Evolutionary conservation across 306 rosid species (phyloP), one percentile per base, ranked within the genome.

Genomic region (Malus asiatica): DNA sequence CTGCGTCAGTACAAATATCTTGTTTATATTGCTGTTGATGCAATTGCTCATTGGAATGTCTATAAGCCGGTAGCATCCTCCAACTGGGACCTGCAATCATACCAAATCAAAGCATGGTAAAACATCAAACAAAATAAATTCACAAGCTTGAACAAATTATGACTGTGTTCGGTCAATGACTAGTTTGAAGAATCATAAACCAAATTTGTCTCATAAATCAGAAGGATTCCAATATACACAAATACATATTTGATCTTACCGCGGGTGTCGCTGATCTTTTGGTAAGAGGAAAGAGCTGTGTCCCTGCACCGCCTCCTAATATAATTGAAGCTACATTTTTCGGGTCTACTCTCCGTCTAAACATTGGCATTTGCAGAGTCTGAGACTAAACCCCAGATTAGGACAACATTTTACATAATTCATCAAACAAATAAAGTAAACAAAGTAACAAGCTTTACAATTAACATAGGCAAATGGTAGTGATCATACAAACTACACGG

Each of bases 211-310:
- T 33, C 48, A 12, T 65, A 14, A 66, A 79, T 15, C 16, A 66
- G 23, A 20, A 16, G 11, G 42, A 79, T 27, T 15, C 40, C 8
- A 22, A 11, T 25, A 57, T 14, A 63, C 13, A 18, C 35, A 55
- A 3, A 45, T 61, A 61, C 52, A 23, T 3, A 35, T 9, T 38
- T 46, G 66, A 78, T 80, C 91, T 88, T 75, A 93, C 98, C 55
- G 98, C 98, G 12, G 98, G 98, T 60, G 88, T 90, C 16, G 98
- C 97, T 60, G 96, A 66, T 85, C 86, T 48, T 46, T 72, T 89
- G 40, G 98, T 94, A 22, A 94, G 97, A 77, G 98, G 98, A 85
- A 91, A 90, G 8, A 94, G 93, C 25, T 89, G 90, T 76, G 84
- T 61, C 79, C 98, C 98, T 32, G 90, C 84, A 4, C 97, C 97